Percentiles rank a stretch among this genome's conserved stretches.
These are phyloP conservation scores for Cornus florida DNA, from an alignment of 148 eudicot genomes.

Conservation along the genomic window DNA sequence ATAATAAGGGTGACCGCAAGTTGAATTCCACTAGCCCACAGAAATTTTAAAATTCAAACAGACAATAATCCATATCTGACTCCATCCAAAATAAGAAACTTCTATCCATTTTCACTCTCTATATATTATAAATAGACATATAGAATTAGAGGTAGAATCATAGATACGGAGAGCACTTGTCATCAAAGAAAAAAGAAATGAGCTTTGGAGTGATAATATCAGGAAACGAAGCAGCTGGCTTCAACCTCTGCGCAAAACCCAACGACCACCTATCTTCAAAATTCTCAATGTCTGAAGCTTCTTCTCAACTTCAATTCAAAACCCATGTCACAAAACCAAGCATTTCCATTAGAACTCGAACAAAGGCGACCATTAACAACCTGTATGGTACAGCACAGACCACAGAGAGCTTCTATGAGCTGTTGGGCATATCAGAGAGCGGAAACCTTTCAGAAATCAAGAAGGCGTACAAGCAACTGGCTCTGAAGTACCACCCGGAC, in stretches of 20 bases:
- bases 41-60: background rate
- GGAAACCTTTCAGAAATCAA: constrained; percentile 24
- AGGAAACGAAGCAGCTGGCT: constrained; percentile 5
- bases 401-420: constrained; percentile 19
- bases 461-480: constrained; percentile 29
- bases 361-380: constrained; percentile 1
- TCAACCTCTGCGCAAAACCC: constrained; percentile 2
- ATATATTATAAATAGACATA: no score
- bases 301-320: background rate
- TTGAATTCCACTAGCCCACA: background rate
- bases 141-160: no score
- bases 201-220: constrained; percentile 8
- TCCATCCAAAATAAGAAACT: background rate
- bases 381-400: background rate
- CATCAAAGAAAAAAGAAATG: background rate
- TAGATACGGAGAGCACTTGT: background rate
- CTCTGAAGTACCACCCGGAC: constrained; percentile 33
- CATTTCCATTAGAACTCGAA: background rate
- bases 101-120: background rate
- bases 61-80: background rate
- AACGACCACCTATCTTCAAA: background rate
- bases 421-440: constrained; percentile 23
- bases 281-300: background rate
- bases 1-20: background rate
- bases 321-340: background rate